Evolutionary conservation across 345 rosid genomes (phyloP), one percentile per base, ranked within the genome.

Genomic region (Kernera saxatilis): DNA sequence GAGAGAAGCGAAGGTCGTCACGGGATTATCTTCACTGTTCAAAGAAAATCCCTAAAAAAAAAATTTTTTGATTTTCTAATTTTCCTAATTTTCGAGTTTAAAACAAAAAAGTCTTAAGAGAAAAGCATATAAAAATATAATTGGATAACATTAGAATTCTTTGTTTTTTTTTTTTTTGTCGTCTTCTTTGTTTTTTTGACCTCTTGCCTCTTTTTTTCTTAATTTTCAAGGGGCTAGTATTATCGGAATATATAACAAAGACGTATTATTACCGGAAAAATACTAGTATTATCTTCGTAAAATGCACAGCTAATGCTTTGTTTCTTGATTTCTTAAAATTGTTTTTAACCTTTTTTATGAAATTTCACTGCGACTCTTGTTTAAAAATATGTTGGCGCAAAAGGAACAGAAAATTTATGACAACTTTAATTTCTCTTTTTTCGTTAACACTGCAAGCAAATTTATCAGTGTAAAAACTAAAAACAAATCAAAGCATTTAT

Each of bases 11-110:
- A 73, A 73, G 15, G 58, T 82, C 45, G 91, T 90, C 78, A 87
- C 96, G 63, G 95, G 95, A 68, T 83, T 93, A 71, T 97, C 97
- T 67, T 87, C 83, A 67, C 90, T 92, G 6, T 82, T 92, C 35
- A 84, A 79, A 64, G 89, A 84, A 76, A 84, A 83, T 51, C 80
- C 87, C 35, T 88, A 82, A 87, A 67, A 60, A 73, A 65, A 43
- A 44, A 45, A 2, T 3, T 18, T 79, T 82, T 87, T 83, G 71
- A 80, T 51, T 10, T 30, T 53, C 25, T 74, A 66, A 67, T 70
- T 48, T 65, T 41, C 43, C 23, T 55, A 26, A 53, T 62, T 32
- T 30, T 50, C 46, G 35, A 19, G 51, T 45, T 10, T 27, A 3
- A 22, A 19, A 55, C 13, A 32, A 35, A 35, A 36, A 51, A 22